A percentile compares a stretch with the other conserved stretches of the same genome.
These are phyloP conservation scores for Fusarium hostae DNA, from an alignment of 2,329 filamentous ascomycete genomes.

Conservation along the genomic window DNA sequence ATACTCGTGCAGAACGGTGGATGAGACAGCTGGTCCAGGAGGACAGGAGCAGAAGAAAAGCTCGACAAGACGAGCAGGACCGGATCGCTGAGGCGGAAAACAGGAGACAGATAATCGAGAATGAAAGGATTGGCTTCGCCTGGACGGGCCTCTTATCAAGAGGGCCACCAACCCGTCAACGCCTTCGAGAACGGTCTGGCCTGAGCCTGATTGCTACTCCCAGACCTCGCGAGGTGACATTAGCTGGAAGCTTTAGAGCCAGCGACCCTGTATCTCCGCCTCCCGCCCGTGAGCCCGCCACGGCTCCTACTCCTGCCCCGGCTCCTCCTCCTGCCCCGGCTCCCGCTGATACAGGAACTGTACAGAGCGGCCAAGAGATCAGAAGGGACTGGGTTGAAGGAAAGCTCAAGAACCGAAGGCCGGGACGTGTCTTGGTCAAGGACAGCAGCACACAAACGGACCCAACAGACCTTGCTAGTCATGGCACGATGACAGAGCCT, in stretches of 20 bases:
- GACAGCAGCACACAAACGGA: constrained; percentile 12
- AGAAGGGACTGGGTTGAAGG: neutral
- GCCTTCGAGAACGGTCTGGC: neutral
- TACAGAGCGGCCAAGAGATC: neutral
- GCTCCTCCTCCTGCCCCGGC: neutral
- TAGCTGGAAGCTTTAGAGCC: neutral
- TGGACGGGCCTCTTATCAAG: neutral
- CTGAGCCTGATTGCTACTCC: neutral
- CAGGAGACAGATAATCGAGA: neutral
- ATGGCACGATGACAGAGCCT: neutral
- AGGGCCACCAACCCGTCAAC: neutral
- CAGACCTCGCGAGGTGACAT: neutral
- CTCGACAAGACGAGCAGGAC: neutral
- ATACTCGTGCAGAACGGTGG: constrained; percentile 15
- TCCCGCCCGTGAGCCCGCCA: neutral
- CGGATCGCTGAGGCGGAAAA: neutral
- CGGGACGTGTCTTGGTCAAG: neutral
- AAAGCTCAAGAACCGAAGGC: neutral
- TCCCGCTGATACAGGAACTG: neutral
- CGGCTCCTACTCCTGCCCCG: neutral
- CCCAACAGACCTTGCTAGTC: neutral
- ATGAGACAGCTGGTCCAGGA: constrained; percentile 11
- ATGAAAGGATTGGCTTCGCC: neutral
- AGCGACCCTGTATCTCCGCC: neutral
- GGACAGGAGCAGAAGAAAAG: neutral